Evolutionary conservation across 257 asterid genomes (phyloP).

Genomic region (Lantana camara): DNA sequence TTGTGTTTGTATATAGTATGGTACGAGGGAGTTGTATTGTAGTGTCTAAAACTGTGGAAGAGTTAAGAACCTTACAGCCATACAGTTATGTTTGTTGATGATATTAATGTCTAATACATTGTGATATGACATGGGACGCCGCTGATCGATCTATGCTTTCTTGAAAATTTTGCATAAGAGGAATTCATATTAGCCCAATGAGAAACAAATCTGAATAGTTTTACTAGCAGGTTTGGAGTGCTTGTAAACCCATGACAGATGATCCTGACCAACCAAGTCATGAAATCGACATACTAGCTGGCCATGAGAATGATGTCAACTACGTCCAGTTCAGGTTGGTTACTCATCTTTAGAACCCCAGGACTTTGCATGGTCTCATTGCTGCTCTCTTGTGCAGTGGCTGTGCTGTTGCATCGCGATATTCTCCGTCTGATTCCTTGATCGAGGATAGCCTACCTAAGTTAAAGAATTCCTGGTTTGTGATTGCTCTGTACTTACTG

Average conservation of each 20-base stretch:
- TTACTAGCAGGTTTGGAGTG: slow-evolving; percentile 83
- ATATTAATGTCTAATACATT: slow-evolving; percentile 1
- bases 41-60: slow-evolving; percentile 15
- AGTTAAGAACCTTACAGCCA: slow-evolving; percentile 7
- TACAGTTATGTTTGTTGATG: slow-evolving; percentile 18
- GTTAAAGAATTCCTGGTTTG: slow-evolving; percentile 85
- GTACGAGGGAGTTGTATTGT: slow-evolving; percentile 7
- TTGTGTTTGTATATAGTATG: slow-evolving; percentile 22
- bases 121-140: background rate
- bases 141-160: slow-evolving; percentile 13
- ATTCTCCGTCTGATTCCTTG: slow-evolving; percentile 61
- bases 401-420: slow-evolving; percentile 83
- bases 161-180: slow-evolving; percentile 22
- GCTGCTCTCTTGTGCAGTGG: slow-evolving; percentile 64
- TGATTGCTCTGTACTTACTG: slow-evolving; percentile 25
- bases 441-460: slow-evolving; percentile 73
- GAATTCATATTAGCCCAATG: slow-evolving; percentile 24
- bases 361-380: slow-evolving; percentile 35
- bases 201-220: slow-evolving; percentile 11
- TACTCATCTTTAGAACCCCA: slow-evolving; percentile 26
- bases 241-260: slow-evolving; percentile 66
- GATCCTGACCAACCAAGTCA: slow-evolving; percentile 77
- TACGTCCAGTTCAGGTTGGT: slow-evolving; percentile 94
- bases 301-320: slow-evolving; percentile 97
- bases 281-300: slow-evolving; percentile 88